These are phyloP conservation scores for Alternaria brassicicola DNA, from an alignment of 2,329 filamentous ascomycete genomes.

Conservation along the genomic window DNA sequence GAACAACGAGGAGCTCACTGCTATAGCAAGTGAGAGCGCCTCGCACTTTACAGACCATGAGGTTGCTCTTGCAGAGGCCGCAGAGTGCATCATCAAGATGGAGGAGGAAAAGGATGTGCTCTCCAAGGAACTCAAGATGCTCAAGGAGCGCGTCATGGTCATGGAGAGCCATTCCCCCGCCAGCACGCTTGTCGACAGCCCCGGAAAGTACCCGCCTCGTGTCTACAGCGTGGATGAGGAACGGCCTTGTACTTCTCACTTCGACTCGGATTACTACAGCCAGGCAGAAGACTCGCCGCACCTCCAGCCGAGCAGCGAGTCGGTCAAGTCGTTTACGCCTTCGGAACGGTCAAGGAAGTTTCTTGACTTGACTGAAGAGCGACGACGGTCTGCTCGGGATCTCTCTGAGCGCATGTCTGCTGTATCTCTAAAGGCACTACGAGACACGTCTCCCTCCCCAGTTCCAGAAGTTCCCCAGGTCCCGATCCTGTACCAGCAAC, in stretches of 20 bases:
- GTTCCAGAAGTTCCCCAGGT: constrained; percentile 30
- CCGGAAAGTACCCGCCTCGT: constrained; percentile 24
- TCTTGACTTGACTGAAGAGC: constrained; percentile 34
- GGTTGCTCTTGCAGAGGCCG: constrained; percentile 42
- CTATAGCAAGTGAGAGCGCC: constrained; percentile 38
- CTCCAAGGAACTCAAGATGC: constrained; percentile 28
- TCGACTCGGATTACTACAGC: constrained; percentile 48
- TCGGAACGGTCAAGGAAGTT: constrained; percentile 42
- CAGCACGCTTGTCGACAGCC: constrained; percentile 23
- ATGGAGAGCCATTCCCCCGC: constrained; percentile 20
- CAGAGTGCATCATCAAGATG: constrained; percentile 39
- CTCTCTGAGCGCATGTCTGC: constrained; percentile 42
- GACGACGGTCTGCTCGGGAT: constrained; percentile 32
- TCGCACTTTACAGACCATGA: constrained; percentile 33
- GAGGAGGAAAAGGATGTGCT: constrained; percentile 37
- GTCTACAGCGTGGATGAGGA: constrained; percentile 45
- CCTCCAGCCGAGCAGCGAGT: constrained; percentile 27
- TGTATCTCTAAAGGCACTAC: constrained; percentile 33
- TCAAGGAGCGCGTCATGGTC: constrained; percentile 27
- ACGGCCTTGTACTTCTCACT: constrained; percentile 44
- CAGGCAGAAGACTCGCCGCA: constrained; percentile 41
- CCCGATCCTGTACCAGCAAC: constrained; percentile 20
- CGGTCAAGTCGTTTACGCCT: constrained; percentile 19
- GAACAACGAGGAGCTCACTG: constrained; percentile 31
- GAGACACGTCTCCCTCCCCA: constrained; percentile 15